Evolutionary conservation across 2,329 filamentous ascomycete species (phyloP), one percentile per base, ranked within the genome.

Genomic region (Ophiostoma sp.): DNA sequence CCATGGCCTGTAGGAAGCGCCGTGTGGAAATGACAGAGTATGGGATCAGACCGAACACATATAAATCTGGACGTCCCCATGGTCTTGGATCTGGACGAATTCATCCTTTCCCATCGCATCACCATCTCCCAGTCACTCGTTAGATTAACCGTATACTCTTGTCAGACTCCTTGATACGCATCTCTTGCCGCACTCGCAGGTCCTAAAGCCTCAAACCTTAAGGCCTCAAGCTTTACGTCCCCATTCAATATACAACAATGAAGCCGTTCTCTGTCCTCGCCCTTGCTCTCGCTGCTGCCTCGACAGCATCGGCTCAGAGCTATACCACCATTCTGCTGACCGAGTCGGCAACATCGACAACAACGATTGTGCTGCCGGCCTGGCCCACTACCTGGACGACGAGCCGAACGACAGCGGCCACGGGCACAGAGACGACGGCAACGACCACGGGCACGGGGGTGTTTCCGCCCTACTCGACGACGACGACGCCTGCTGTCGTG

Each of bases 271-370:
- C 27, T 27, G 27, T 2, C 27, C 27, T 27, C 27, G 4, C 45
- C 8, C 55, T 66, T 12, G 58, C 47, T 5, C 14, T 63, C 45
- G 11, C 58, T 36, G 41, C 68, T 16, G 58, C 49, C 11, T 65
- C 67, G 62, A 16, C 67, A 5, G 58, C 65, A n/a, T 47, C 55
- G 9, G 68, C 69, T 16, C 65, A 69, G 42, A 68, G 58, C 65
- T 65, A 64, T n/a, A 71, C 69, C 16, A 67, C 70, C 41, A 69
- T 71, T 5, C 55, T 70, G 16, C 64, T 71, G 49, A 71, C 70
- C 60, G 66, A 68, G 47, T 66, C 67, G 66, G 52, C 58, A 60
- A 69, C 70, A 16, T 67, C 69, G 6, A 71, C 70, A 1, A 71
- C 69, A 3, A 71, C 70, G 4, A 67, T 71, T 16, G 69, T 70